Percentiles rank a stretch among this genome's conserved stretches.
phyloP scores from a whole-genome alignment of 768 basidiomycete species.

The Amanita brunnescens region DNA sequence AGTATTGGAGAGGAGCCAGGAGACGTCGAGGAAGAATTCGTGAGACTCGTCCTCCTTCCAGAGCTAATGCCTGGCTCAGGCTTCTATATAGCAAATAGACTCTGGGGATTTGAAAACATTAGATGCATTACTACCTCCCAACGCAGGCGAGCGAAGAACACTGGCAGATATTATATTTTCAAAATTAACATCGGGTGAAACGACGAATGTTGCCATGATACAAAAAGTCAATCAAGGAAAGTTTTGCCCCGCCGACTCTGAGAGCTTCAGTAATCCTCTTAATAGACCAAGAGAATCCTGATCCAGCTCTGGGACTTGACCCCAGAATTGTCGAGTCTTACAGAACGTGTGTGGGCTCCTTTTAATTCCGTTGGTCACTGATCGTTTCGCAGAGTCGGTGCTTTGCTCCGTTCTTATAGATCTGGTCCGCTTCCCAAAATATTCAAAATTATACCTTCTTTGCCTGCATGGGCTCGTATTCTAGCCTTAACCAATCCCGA shows the following conservation, averaged over 20 bases:
- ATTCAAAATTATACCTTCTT: constrained; percentile 96
- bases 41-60: constrained; percentile 23
- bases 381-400: constrained; percentile 56
- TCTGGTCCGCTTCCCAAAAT: constrained; percentile 93
- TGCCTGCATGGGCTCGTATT: constrained; percentile 93
- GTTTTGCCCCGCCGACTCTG: not conserved
- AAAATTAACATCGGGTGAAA: constrained; percentile 69
- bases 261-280: not conserved
- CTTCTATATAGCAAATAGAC: constrained; percentile 68
- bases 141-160: constrained; percentile 70
- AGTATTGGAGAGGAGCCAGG: constrained; percentile 27
- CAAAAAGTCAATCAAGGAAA: constrained; percentile 55
- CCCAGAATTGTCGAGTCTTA: constrained; percentile 91
- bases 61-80: constrained; percentile 4
- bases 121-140: constrained; percentile 71
- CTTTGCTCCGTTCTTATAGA: constrained; percentile 80
- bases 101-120: constrained; percentile 80
- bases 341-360: constrained; percentile 56
- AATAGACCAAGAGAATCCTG: constrained; percentile 45
- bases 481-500: constrained; percentile 89
- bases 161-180: constrained; percentile 96
- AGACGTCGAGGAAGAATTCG: constrained; percentile 57
- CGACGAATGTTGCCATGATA: constrained; percentile 43
- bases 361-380: constrained; percentile 3
- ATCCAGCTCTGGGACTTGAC: constrained; percentile 84